Evolutionary conservation across 441 rosid genomes (phyloP), one percentile per base, ranked within the genome.

Genomic region (Syzygium malaccense): DNA sequence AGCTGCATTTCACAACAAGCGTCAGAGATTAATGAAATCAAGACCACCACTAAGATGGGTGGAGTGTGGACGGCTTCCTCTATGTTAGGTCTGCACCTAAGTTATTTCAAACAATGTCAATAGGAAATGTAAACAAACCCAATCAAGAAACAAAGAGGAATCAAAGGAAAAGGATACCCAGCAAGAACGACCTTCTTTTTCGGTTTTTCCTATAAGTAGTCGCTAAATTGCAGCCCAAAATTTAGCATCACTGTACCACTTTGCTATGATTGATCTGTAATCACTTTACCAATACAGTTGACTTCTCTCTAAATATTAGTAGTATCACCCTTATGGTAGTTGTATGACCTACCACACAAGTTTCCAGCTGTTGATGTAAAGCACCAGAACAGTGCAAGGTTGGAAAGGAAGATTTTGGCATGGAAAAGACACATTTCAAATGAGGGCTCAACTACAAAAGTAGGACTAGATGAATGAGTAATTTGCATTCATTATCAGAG

Each of bases 1-100:
- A 90, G 92, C 99, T 96, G 96, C 93, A 93, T 28, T 57, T 92
- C 60, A 84, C 37, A 86, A 86, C 45, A 89, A 90, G 56, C 60
- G 87, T 87, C 68, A 86, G 86, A 55, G 51, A 37, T 56, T n/a
- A 86, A 79, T 89, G 17, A 41, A 41, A 75, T 41, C 83, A 41
- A 75, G 83, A 75, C 41, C 25, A 75, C 51, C n/a, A 41, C 51
- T 75, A 41, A 64, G 83, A 75, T 41, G n/a, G 83, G 51, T 6
- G 17, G 49, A 51, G 14, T 75, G 51, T 2, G 51, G 83, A 75
- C 4, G 83, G 83, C 83, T 41, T 75, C 83, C 83, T 75, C 51
- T 41, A 12, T 8, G 51, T 23, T 75, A 41, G 51, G n/a, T 41
- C 51, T 4, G 5, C 23, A 41, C 83, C 53, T 48, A 75, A 75